These are phyloP conservation scores for Sporisorium graminicola DNA, from an alignment of 1,284 basidiomycete species.

Conservation along the genomic window DNA sequence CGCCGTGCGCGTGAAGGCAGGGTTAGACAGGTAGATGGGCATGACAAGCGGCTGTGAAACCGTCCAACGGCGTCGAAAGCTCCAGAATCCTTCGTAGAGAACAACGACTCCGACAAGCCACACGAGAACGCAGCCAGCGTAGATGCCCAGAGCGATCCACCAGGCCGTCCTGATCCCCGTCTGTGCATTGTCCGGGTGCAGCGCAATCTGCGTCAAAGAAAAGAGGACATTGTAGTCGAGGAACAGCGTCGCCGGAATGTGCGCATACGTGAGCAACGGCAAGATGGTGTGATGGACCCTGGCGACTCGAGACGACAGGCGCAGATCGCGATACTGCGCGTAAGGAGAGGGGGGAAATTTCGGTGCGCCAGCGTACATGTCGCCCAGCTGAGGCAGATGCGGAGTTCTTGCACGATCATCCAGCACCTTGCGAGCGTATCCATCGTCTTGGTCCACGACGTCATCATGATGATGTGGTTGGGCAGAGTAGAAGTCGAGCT, in stretches of 20 bases:
- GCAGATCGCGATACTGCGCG: slow-evolving; percentile 19
- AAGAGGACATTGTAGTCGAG: slow-evolving; percentile 68
- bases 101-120: slow-evolving; percentile 56
- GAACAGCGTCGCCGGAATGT: slow-evolving; percentile 66
- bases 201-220: slow-evolving; percentile 61
- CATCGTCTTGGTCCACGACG: background rate
- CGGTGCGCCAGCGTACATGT: slow-evolving; percentile 25
- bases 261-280: slow-evolving; percentile 43
- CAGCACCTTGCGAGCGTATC: background rate
- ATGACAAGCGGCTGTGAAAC: slow-evolving; percentile 37
- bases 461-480: background rate
- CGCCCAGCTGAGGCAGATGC: slow-evolving; percentile 21
- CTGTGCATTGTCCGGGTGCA: slow-evolving; percentile 37
- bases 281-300: slow-evolving; percentile 50
- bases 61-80: slow-evolving; percentile 37
- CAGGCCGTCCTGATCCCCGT: slow-evolving; percentile 33
- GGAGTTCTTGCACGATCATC: slow-evolving; percentile 14
- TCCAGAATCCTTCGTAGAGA: slow-evolving; percentile 43
- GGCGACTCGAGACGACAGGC: slow-evolving; percentile 21
- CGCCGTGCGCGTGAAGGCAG: slow-evolving; percentile 42
- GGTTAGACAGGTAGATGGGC: slow-evolving; percentile 52
- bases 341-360: slow-evolving; percentile 34
- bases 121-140: slow-evolving; percentile 27
- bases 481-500: background rate
- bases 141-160: slow-evolving; percentile 55